A percentile compares a stretch with the other conserved stretches of the same genome.
Evolutionary conservation across 768 basidiomycete genomes (phyloP).

Genomic region (Leccinum broughii): DNA sequence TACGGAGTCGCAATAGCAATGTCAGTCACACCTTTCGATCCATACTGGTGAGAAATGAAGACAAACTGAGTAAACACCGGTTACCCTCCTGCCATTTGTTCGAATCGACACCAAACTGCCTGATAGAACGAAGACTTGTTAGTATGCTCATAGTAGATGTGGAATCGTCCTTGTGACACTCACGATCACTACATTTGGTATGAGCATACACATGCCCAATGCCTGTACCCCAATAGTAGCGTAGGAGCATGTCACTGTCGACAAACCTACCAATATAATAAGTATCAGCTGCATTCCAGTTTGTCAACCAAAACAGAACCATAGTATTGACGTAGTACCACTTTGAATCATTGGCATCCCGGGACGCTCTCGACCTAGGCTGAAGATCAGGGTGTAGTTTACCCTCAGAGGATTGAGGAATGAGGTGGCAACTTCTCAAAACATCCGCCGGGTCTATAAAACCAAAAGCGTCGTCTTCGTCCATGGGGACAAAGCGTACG

Average conservation of each 20-base stretch:
- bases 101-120: too few relatives aligned
- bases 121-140: too few relatives aligned
- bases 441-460: background rate
- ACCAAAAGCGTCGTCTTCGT: background rate
- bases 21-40: too few relatives aligned
- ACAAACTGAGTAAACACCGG: too few relatives aligned
- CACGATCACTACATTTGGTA: background rate
- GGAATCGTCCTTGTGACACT: too few relatives aligned
- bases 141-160: too few relatives aligned
- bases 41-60: too few relatives aligned
- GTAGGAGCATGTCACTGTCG: background rate
- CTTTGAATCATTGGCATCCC: background rate
- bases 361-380: background rate
- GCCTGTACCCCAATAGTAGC: background rate
- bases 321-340: background rate
- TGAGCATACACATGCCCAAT: background rate
- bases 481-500: background rate
- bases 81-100: too few relatives aligned
- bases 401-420: background rate
- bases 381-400: background rate
- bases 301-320: background rate
- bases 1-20: too few relatives aligned
- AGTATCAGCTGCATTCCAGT: background rate
- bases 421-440: background rate
- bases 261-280: background rate